These are phyloP conservation scores for Wickerhamomyces alni DNA, from an alignment of 805 yeast species.

Conservation along the genomic window DNA sequence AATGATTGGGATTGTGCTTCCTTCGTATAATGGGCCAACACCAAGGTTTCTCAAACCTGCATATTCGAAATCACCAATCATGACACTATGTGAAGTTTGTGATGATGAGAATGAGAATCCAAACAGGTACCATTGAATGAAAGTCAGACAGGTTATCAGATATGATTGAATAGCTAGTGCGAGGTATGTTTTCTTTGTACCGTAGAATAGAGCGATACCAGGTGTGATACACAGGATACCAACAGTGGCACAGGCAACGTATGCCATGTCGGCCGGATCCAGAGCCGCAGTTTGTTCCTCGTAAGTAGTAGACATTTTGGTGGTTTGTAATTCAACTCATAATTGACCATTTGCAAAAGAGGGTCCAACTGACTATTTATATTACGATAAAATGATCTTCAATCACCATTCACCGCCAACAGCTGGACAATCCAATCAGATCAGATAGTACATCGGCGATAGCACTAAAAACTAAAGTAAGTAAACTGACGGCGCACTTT, in stretches of 20 bases:
- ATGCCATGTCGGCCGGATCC: constrained; percentile 42
- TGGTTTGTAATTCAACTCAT: too few species aligned
- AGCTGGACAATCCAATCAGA: too few species aligned
- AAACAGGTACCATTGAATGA: constrained; percentile 95
- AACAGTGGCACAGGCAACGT: constrained; percentile 27
- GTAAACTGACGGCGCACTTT: too few species aligned
- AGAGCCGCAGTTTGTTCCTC: constrained; percentile 33
- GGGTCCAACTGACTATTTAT: too few species aligned
- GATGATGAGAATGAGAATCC: constrained; percentile 90
- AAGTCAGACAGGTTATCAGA: constrained; percentile 62
- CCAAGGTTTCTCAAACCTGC: constrained; percentile 71
- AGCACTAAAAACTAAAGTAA: too few species aligned
- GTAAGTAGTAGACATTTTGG: too few species aligned
- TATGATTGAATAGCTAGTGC: constrained; percentile 77
- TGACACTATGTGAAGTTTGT: constrained; percentile 56
- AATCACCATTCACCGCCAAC: too few species aligned
- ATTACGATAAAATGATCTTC: too few species aligned
- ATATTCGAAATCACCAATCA: constrained; percentile 73
- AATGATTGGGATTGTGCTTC: constrained; percentile 43
- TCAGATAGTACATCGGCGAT: too few species aligned
- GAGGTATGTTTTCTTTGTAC: constrained; percentile 81
- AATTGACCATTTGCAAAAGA: too few species aligned
- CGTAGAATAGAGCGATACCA: constrained; percentile 85
- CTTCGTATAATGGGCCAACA: constrained; percentile 70
- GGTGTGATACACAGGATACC: constrained; percentile 82